phyloP scores from a whole-genome alignment of 2,329 filamentous ascomycete species.

The Fusarium concolor region DNA sequence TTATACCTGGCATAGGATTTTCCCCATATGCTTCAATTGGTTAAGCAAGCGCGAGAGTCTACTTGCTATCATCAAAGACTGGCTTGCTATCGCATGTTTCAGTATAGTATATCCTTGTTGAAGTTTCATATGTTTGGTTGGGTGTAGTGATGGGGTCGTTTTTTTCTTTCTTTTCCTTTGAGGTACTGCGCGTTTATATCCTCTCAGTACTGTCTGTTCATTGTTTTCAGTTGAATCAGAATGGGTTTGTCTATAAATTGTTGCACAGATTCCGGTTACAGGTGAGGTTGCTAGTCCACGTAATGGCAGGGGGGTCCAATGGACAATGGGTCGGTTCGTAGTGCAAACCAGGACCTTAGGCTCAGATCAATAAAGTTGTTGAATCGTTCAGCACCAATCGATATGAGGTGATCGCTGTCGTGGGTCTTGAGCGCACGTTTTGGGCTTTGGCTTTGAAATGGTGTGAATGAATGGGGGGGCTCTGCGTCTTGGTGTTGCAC shows the following conservation, averaged over 20 bases:
- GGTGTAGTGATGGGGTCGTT: constrained; percentile 7
- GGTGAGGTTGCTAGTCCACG: neutral
- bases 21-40: constrained; percentile 1
- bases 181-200: constrained; percentile 30
- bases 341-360: constrained; percentile 8
- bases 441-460: constrained; percentile 12
- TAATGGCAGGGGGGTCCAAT: neutral
- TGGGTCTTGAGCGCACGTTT: constrained; percentile 25
- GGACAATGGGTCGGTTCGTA: neutral
- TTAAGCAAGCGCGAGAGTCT: constrained; percentile 3
- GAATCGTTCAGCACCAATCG: constrained; percentile 35
- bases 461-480: constrained; percentile 28
- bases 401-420: constrained; percentile 43
- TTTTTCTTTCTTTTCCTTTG: too few species aligned
- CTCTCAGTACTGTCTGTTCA: constrained; percentile 14
- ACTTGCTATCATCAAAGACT: constrained; percentile 9
- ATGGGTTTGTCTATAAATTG: neutral
- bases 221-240: constrained; percentile 25
- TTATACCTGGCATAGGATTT: neutral
- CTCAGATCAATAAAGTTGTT: neutral
- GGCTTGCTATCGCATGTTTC: neutral
- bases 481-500: neutral
- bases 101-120: neutral
- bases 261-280: neutral
- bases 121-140: constrained; percentile 1